A percentile compares a stretch with the other conserved stretches of the same genome.
Conservation (phyloP, 2,329 filamentous ascomycete genomes). For the Aspergillus ochraceoroseus region DNA sequence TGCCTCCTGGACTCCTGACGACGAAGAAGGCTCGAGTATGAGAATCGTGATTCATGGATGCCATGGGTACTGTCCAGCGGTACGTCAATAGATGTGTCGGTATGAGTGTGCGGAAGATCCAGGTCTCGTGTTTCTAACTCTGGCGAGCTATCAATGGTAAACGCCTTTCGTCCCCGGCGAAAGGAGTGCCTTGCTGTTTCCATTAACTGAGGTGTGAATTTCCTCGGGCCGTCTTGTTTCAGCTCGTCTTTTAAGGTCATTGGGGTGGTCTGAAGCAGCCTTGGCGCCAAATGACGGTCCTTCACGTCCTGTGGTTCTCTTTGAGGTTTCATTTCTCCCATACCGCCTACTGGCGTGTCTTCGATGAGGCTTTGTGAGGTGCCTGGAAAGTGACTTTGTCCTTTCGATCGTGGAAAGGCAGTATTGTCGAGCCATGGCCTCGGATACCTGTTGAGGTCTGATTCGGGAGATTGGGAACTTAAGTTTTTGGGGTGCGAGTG, state of each 20-base stretch:
- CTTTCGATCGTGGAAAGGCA: no score
- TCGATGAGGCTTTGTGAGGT: no score
- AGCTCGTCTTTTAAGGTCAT: background rate
- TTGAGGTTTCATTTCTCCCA: no score
- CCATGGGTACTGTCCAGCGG: background rate
- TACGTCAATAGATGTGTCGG: constrained; percentile 5
- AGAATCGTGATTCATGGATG: constrained; percentile 42
- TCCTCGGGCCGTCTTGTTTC: constrained; percentile 18
- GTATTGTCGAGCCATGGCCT: no score
- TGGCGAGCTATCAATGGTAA: constrained; percentile 33
- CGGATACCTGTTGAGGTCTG: no score
- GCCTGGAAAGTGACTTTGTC: no score
- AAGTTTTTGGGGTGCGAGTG: background rate
- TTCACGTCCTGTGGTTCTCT: background rate
- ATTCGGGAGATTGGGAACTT: no score
- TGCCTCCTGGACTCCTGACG: constrained; percentile 44
- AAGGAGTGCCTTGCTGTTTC: constrained; percentile 32
- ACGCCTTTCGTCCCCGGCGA: constrained; percentile 24
- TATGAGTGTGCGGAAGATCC: constrained; percentile 5
- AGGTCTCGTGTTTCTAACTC: background rate
- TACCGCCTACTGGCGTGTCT: no score
- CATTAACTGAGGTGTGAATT: constrained; percentile 32
- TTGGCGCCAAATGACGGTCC: background rate
- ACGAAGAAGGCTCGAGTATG: constrained; percentile 41
- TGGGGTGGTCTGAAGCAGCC: background rate